phyloP scores from a whole-genome alignment of 2,329 filamentous ascomycete species.

The Alternaria ethzedia region DNA sequence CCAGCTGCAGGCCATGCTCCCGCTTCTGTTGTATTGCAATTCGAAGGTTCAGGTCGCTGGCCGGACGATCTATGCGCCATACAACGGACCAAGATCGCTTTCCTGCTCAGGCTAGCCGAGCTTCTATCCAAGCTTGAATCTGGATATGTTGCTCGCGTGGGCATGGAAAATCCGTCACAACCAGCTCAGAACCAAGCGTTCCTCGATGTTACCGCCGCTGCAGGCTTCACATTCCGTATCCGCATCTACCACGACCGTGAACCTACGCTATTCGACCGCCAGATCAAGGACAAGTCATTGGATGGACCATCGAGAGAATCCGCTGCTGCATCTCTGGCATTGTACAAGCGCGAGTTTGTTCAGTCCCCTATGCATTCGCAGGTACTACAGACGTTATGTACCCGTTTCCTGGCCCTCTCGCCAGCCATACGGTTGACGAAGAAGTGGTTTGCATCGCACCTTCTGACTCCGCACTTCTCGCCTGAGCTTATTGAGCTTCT shows the following conservation, averaged over 20 bases:
- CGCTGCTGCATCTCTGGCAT: conserved; percentile 70
- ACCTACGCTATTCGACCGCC: conserved; percentile 77
- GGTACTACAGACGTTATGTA: conserved; percentile 79
- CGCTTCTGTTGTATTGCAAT: conserved; percentile 83
- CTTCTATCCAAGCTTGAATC: conserved; percentile 70
- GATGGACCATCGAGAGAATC: conserved; percentile 71
- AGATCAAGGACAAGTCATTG: conserved; percentile 74
- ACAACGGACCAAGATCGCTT: conserved; percentile 91
- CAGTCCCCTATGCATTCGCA: conserved; percentile 81
- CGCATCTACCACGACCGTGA: conserved; percentile 91
- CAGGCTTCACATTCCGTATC: conserved; percentile 77
- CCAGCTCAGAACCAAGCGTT: conserved; percentile 79
- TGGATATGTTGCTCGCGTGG: conserved; percentile 71
- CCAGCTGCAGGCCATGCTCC: conserved; percentile 61
- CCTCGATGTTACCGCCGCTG: conserved; percentile 78
- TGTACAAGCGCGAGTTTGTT: conserved; percentile 73
- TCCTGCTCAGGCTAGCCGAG: conserved; percentile 75
- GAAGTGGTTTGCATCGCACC: conserved; percentile 85
- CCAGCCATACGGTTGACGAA: conserved; percentile 84
- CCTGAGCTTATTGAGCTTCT: conserved; percentile 87
- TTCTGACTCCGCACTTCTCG: conserved; percentile 75
- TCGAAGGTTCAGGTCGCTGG: conserved; percentile 93
- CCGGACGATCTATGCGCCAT: conserved; percentile 90
- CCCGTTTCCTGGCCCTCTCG: conserved; percentile 79
- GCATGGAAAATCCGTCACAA: conserved; percentile 76